phyloP scores from a whole-genome alignment of 2,329 filamentous ascomycete species.

The Aspergillus uvarum region DNA sequence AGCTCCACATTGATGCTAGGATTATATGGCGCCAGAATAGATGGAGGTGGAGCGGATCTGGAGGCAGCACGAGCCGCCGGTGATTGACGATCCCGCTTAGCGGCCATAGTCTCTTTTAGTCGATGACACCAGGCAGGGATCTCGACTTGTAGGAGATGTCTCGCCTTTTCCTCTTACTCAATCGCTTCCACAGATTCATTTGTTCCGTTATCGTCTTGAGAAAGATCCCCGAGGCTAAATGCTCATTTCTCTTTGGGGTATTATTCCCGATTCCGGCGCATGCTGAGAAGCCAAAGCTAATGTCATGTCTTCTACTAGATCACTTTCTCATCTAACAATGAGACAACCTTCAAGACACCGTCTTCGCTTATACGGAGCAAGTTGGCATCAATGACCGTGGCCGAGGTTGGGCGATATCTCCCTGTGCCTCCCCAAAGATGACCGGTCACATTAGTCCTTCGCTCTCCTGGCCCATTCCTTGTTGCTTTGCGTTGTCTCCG shows the following conservation, averaged over 20 bases:
- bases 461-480: background rate
- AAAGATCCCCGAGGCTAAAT: background rate
- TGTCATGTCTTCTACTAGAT: background rate
- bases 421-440: background rate
- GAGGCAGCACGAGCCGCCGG: background rate
- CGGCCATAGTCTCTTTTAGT: background rate
- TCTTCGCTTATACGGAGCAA: background rate
- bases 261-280: background rate
- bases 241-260: background rate
- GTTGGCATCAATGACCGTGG: background rate
- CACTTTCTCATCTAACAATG: background rate
- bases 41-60: background rate
- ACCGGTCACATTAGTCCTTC: background rate
- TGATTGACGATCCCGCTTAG: background rate
- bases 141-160: background rate
- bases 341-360: background rate
- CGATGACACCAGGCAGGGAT: background rate
- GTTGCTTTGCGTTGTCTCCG: background rate
- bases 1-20: background rate
- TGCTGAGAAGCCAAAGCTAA: background rate
- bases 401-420: background rate
- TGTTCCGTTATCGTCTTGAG: background rate
- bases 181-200: background rate
- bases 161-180: background rate
- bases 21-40: background rate